Evolutionary conservation across 495 filamentous ascomycete genomes (phyloP).

Genomic region (Trichoderma erinaceum): DNA sequence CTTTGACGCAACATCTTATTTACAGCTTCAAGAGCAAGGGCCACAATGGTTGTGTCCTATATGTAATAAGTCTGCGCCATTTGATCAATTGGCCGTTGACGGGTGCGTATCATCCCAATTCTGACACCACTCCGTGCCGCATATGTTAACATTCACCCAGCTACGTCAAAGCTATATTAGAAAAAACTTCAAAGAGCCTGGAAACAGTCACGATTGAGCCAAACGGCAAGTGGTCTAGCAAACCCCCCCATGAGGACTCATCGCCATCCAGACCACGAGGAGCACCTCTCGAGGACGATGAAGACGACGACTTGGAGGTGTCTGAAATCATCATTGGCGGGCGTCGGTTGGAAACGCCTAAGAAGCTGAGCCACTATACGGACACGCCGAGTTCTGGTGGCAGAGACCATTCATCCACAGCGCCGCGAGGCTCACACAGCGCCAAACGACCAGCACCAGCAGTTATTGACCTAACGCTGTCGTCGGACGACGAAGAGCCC

Average conservation of each 20-base stretch:
- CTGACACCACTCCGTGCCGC: constrained; percentile 12
- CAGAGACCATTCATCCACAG: not conserved
- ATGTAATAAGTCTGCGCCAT: constrained; percentile 76
- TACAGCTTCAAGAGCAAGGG: constrained; percentile 91
- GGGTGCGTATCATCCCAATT: constrained; percentile 51
- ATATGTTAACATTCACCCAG: constrained; percentile 35
- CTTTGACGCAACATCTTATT: constrained; percentile 89
- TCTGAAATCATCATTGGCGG: constrained; percentile 38
- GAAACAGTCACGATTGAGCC: constrained; percentile 91
- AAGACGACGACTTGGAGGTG: constrained; percentile 63
- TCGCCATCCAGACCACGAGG: constrained; percentile 16
- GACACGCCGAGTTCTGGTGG: not conserved
- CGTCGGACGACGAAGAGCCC: constrained; percentile 59
- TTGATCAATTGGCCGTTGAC: constrained; percentile 77
- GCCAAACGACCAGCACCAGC: constrained; percentile 58
- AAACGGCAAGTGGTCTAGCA: constrained; percentile 61
- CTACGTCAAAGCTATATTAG: constrained; percentile 84
- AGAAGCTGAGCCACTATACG: not conserved
- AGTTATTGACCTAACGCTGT: constrained; percentile 75
- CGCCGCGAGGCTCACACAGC: constrained; percentile 25
- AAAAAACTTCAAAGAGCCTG: constrained; percentile 56
- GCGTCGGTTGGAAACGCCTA: constrained; percentile 19
- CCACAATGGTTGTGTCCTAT: constrained; percentile 93
- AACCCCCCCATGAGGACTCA: constrained; percentile 26
- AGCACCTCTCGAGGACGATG: constrained; percentile 45